Evolutionary conservation across 192 early-diverging fungal genomes (phyloP).

Genomic region (Coemansia sp.): DNA sequence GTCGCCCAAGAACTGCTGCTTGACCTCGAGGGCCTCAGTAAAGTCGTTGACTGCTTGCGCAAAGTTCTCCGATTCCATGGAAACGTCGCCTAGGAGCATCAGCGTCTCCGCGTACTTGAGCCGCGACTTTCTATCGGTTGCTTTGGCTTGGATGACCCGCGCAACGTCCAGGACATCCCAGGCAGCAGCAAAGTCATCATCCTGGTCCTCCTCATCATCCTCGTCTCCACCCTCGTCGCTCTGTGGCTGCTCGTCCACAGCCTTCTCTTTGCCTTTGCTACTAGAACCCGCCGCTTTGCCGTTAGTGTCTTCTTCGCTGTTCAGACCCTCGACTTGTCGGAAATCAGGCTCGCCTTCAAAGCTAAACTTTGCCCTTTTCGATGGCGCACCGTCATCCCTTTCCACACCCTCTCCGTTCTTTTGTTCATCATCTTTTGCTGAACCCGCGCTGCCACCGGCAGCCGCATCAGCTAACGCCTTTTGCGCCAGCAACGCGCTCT

Average conservation of each 20-base stretch:
- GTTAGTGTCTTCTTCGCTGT: constrained; percentile 10
- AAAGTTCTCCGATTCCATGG: constrained; percentile 78
- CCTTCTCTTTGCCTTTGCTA: constrained; percentile 52
- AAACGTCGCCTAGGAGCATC: constrained; percentile 80
- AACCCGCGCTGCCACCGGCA: constrained; percentile 28
- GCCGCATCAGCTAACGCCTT: constrained; percentile 55
- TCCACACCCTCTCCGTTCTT: constrained; percentile 9
- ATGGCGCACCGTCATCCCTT: neutral
- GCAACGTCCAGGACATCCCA: constrained; percentile 86
- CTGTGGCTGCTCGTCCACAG: constrained; percentile 11
- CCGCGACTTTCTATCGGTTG: constrained; percentile 58
- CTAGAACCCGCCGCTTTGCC: constrained; percentile 13
- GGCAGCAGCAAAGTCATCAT: constrained; percentile 72
- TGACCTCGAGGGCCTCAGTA: constrained; percentile 34
- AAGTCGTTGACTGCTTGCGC: constrained; percentile 53
- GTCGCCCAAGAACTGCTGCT: constrained; percentile 32
- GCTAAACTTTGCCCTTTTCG: constrained; percentile 58
- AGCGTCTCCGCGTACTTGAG: constrained; percentile 66
- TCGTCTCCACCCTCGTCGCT: constrained; percentile 50
- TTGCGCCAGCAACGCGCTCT: constrained; percentile 74
- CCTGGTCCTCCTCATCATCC: constrained; percentile 50
- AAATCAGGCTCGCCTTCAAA: constrained; percentile 71
- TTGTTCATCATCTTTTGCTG: constrained; percentile 9
- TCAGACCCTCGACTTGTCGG: constrained; percentile 41
- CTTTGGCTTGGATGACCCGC: constrained; percentile 76